Evolutionary conservation across 352 stramenopile genomes (phyloP).

Genomic region (Elongisporangium prolatum): DNA sequence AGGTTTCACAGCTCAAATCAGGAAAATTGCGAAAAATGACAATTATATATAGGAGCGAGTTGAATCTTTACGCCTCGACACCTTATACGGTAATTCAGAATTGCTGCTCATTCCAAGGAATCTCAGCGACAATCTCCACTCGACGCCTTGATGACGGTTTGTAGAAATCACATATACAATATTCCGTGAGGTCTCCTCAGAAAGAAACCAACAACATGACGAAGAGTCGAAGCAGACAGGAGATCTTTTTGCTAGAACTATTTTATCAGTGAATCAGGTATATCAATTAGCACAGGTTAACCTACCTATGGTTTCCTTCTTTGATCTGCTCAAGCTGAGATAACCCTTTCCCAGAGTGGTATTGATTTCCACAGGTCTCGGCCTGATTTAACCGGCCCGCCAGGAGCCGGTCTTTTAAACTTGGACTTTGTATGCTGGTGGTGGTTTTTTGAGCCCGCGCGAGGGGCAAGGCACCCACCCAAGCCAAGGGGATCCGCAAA

Average conservation of each 20-base stretch:
- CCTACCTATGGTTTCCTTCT: background rate
- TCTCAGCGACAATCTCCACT: no score
- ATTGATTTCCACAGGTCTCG: background rate
- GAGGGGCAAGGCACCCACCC: background rate
- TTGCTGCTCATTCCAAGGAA: background rate
- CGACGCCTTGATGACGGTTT: background rate
- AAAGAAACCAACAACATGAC: background rate
- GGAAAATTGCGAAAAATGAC: no score
- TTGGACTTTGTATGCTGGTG: background rate
- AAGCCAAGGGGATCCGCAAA: background rate
- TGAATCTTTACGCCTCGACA: background rate
- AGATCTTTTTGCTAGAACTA: background rate
- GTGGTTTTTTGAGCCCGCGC: background rate
- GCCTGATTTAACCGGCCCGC: background rate
- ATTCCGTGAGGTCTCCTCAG: background rate
- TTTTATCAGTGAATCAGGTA: background rate
- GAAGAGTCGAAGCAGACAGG: background rate
- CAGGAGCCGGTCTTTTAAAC: background rate
- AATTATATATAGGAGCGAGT: background rate
- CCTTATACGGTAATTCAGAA: background rate
- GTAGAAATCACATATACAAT: background rate
- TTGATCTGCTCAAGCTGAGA: background rate
- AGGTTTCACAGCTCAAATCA: background rate
- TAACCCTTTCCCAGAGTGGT: background rate
- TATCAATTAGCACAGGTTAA: background rate